Evolutionary conservation across 768 basidiomycete genomes (phyloP).

Genomic region (Agaricus subrufescens): DNA sequence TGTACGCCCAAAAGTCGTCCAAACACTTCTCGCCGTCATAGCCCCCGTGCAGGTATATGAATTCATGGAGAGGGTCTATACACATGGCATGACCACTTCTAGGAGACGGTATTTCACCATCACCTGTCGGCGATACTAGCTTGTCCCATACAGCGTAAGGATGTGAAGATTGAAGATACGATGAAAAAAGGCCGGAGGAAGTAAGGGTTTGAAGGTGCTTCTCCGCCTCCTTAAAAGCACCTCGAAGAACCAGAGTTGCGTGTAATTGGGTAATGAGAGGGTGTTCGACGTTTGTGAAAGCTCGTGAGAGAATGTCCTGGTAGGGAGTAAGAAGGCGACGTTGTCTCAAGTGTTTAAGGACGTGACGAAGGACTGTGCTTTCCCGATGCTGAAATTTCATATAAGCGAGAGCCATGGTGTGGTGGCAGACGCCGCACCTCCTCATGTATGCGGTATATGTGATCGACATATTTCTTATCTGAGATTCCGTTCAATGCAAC

Average conservation of each 20-base stretch:
- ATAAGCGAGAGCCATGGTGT: neutral
- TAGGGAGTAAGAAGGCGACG: conserved; percentile 67
- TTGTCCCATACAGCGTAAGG: conserved; percentile 60
- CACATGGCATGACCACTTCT: conserved; percentile 84
- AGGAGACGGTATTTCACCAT: conserved; percentile 59
- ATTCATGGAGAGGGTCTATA: conserved; percentile 55
- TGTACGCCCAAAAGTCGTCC: conserved; percentile 78
- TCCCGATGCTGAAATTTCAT: conserved; percentile 53
- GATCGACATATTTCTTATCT: conserved; percentile 53
- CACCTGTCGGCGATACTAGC: conserved; percentile 49
- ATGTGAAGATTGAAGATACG: conserved; percentile 51
- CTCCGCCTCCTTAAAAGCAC: conserved; percentile 59
- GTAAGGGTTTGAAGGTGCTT: conserved; percentile 44
- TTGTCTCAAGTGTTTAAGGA: conserved; percentile 75
- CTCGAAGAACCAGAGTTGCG: conserved; percentile 58
- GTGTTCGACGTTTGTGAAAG: conserved; percentile 59
- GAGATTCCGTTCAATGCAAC: conserved; percentile 57
- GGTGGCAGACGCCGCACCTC: conserved; percentile 42
- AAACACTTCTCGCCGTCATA: conserved; percentile 71
- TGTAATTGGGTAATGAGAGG: conserved; percentile 66
- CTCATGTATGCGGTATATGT: conserved; percentile 48
- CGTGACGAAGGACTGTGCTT: conserved; percentile 55
- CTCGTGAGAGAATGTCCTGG: conserved; percentile 49
- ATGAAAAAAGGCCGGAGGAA: conserved; percentile 54
- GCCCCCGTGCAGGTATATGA: conserved; percentile 76